Evolutionary conservation across 139 green algal species (phyloP).

Genomic region (Volvox africanus): DNA sequence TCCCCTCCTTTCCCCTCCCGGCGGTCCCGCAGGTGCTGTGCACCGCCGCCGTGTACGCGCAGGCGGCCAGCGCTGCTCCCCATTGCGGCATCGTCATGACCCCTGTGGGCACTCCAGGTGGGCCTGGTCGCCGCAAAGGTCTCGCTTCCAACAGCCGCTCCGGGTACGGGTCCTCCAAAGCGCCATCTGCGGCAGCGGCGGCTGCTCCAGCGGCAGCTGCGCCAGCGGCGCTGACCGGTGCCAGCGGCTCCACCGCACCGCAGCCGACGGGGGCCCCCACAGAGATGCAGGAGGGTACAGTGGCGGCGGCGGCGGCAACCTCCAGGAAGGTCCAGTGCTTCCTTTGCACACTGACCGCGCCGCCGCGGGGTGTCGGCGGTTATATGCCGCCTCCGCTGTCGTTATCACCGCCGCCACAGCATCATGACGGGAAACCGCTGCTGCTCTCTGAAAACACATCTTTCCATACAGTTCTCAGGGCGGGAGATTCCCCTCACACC

Average conservation of each 20-base stretch:
- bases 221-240: background rate
- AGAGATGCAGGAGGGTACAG: background rate
- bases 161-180: background rate
- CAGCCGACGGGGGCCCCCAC: background rate
- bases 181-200: background rate
- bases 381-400: no score
- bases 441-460: background rate
- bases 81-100: background rate
- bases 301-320: background rate
- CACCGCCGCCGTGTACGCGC: background rate
- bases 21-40: constrained; percentile 2
- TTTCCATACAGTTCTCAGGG: background rate
- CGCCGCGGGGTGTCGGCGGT: background rate
- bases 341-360: background rate
- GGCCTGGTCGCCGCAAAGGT: background rate
- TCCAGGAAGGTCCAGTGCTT: background rate
- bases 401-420: background rate
- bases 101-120: background rate
- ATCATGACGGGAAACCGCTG: background rate
- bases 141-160: background rate
- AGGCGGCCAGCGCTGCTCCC: background rate
- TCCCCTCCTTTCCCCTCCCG: no score
- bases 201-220: background rate
- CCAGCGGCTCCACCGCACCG: background rate
- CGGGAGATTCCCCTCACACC: background rate